Evolutionary conservation across 1,284 basidiomycete species (phyloP).

Genomic region (Cerioporus squamosus): DNA sequence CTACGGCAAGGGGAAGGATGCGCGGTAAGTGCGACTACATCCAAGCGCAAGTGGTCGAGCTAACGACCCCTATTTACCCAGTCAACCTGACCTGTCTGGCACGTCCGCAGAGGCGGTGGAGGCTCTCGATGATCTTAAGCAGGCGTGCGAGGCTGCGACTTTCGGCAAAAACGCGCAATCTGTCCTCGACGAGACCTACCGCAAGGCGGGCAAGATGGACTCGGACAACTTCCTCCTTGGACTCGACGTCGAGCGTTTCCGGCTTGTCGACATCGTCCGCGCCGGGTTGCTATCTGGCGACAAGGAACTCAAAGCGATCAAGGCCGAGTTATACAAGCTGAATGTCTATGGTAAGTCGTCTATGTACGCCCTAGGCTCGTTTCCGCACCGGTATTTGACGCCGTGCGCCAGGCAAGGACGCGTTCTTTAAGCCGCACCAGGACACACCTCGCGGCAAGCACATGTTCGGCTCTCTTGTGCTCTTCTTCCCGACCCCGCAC

Average conservation of each 20-base stretch:
- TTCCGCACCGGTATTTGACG: background rate
- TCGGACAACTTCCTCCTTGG: background rate
- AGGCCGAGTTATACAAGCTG: constrained; percentile 30
- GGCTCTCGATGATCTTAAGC: constrained; percentile 11
- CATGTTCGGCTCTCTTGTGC: constrained; percentile 44
- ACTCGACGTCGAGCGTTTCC: constrained; percentile 2
- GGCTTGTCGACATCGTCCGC: constrained; percentile 18
- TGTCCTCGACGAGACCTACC: constrained; percentile 29
- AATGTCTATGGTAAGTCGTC: constrained; percentile 32
- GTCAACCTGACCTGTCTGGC: background rate
- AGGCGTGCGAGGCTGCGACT: constrained; percentile 23
- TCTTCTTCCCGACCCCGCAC: constrained; percentile 43
- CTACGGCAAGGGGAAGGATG: constrained; percentile 8
- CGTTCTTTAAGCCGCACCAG: constrained; percentile 47
- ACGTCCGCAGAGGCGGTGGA: background rate
- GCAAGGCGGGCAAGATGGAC: constrained; percentile 33
- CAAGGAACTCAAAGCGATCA: constrained; percentile 8
- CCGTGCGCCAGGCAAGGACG: constrained; percentile 26
- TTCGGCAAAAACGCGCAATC: constrained; percentile 26
- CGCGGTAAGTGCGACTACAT: background rate
- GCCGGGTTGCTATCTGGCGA: constrained; percentile 16
- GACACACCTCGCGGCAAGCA: constrained; percentile 40
- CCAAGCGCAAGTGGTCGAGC: too few relatives aligned
- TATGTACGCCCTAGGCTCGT: too few relatives aligned
- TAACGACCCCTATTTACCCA: background rate